Evolutionary conservation across 345 rosid genomes (phyloP), one percentile per base, ranked within the genome.

Genomic region (Eucalyptus sp.): DNA sequence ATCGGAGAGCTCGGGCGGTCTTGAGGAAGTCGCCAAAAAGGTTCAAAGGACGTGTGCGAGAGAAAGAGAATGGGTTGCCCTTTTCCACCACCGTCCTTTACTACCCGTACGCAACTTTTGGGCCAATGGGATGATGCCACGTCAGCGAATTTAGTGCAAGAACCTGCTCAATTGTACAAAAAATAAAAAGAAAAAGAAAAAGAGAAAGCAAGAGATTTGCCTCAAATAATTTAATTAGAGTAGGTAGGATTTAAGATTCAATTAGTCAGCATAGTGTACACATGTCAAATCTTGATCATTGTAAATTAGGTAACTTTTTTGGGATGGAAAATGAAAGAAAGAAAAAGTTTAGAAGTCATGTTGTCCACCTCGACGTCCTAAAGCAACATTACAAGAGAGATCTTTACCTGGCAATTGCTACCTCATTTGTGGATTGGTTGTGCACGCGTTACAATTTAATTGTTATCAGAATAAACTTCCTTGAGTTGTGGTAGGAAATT

Each of bases 361-460:
- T 5, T 0, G 7, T 50, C 18, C 27, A 9, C 27, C 60, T 22
- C 0, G 27, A 22, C 2, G 10, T 54, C n/a, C n/a, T 27, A 58
- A 58, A 25, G 66, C 7, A 27, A 58, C n/a, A 58, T 58, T 15
- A 27, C 13, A 2, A 25, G 66, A 24, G 4, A 10, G 2, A 3
- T 27, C 31, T 60, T 7, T 27, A 52, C 9, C 2, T 52, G 4
- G 8, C 8, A 7, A 62, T 27, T 27, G 16, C 31, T 62, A 12
- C 2, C 31, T 29, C 16, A 13, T 62, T 62, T 16, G 3, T 13
- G 68, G 33, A 62, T 62, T 29, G 33, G n/a, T 29, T 12, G 15
- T 6, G 1, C 31, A 3, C 1, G 10, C 13, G 33, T 56, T 22
- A 9, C 11, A 22, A 56, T 56, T 56, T 9, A 56, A 22, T 51